Conservation (phyloP, 257 asterid genomes). For the Solanum sejunctum region DNA sequence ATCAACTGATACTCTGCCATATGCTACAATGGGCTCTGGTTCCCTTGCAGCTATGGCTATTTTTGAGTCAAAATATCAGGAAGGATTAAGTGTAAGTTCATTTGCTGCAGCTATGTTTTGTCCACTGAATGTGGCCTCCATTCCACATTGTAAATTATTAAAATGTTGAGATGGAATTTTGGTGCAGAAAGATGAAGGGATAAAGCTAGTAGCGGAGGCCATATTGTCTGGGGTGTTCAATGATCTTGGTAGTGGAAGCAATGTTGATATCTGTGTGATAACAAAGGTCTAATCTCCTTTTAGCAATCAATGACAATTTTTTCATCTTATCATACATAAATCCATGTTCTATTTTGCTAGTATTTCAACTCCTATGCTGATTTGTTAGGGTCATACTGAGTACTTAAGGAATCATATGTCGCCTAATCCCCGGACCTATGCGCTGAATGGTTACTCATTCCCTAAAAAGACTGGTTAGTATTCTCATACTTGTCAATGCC, state of each 20-base stretch:
- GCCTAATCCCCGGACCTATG: constrained; percentile 83
- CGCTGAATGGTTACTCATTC: constrained; percentile 64
- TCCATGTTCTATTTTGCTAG: neutral
- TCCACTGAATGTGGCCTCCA: neutral
- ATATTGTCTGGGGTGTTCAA: constrained; percentile 85
- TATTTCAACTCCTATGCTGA: neutral
- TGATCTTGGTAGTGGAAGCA: constrained; percentile 97
- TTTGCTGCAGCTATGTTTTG: neutral
- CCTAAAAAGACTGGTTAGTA: constrained; percentile 73
- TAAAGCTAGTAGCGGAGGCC: constrained; percentile 73
- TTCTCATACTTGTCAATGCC: neutral
- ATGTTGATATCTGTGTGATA: constrained; percentile 76
- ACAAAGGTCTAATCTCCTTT: constrained; percentile 44
- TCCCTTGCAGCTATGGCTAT: constrained; percentile 96
- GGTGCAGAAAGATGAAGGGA: constrained; percentile 78
- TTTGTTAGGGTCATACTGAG: constrained; percentile 53
- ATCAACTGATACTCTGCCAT: constrained; percentile 90
- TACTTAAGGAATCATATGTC: constrained; percentile 57
- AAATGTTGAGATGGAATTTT: neutral
- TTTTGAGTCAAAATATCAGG: constrained; percentile 76
- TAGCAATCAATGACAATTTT: neutral
- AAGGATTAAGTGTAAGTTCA: constrained; percentile 65
- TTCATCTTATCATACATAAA: neutral
- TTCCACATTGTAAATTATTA: neutral
- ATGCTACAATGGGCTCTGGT: constrained; percentile 98